Percentiles rank a stretch among this genome's conserved stretches.
Evolutionary conservation across 2,329 filamentous ascomycete species (phyloP).

Genomic region (Colletotrichum musae): DNA sequence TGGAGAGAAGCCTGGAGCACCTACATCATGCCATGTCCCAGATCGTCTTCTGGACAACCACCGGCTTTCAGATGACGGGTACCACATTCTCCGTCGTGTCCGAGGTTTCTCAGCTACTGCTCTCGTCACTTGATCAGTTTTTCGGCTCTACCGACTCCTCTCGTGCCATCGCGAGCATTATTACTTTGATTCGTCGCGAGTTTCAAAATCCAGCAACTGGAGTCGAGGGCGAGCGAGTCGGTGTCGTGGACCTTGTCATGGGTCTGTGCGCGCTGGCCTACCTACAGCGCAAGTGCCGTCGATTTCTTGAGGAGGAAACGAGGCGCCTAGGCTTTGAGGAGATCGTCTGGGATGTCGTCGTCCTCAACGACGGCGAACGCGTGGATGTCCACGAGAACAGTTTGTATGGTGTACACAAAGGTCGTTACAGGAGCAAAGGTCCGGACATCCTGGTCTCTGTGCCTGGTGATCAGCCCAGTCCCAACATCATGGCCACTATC

Average conservation of each 20-base stretch:
- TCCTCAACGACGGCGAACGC: constrained; percentile 70
- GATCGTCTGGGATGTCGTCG: constrained; percentile 77
- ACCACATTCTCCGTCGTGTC: constrained; percentile 69
- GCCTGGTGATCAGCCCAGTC: constrained; percentile 42
- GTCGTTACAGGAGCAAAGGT: constrained; percentile 43
- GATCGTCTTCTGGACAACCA: constrained; percentile 73
- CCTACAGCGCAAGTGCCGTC: constrained; percentile 70
- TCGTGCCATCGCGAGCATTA: constrained; percentile 76
- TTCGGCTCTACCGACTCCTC: constrained; percentile 80
- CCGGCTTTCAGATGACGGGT: constrained; percentile 71
- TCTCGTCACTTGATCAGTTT: constrained; percentile 74
- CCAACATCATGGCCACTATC: constrained; percentile 53
- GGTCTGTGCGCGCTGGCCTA: constrained; percentile 74
- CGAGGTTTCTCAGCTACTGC: constrained; percentile 69
- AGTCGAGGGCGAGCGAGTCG: constrained; percentile 70
- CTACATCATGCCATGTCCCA: constrained; percentile 71
- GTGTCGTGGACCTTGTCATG: constrained; percentile 72
- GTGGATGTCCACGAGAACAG: constrained; percentile 66
- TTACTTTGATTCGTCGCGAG: constrained; percentile 74
- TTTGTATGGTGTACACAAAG: constrained; percentile 49
- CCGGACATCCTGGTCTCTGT: constrained; percentile 44
- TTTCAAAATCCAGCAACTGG: constrained; percentile 75
- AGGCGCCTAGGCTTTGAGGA: constrained; percentile 66
- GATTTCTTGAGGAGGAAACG: constrained; percentile 64
- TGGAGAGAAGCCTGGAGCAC: constrained; percentile 69